Conservation (phyloP, 495 filamentous ascomycete species). For the Xylaria grammica region DNA sequence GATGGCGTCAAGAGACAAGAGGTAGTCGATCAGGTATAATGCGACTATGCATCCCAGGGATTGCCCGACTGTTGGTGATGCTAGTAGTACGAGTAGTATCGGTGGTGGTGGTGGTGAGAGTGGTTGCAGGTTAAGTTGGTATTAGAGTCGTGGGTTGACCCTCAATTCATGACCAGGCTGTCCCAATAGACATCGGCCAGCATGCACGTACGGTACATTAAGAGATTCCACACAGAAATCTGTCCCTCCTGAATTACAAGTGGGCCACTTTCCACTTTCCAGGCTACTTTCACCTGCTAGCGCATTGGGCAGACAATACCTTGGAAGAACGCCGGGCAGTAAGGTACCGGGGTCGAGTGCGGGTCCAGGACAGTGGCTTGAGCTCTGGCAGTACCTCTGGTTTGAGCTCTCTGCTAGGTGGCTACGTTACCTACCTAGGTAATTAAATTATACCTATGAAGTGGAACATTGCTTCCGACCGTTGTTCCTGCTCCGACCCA, state of each 20-base stretch:
- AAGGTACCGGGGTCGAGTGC: background rate
- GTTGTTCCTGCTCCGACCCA: no score
- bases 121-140: background rate
- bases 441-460: no score
- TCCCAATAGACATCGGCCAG: slow-evolving; percentile 19
- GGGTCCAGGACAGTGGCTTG: background rate
- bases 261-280: slow-evolving; percentile 11
- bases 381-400: no score
- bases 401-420: no score
- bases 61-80: background rate
- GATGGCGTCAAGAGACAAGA: slow-evolving; percentile 27
- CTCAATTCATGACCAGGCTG: slow-evolving; percentile 24
- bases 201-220: background rate
- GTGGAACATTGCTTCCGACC: no score
- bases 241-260: slow-evolving; percentile 39
- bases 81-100: slow-evolving; percentile 4
- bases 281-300: background rate
- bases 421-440: no score
- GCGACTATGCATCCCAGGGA: slow-evolving; percentile 34
- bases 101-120: slow-evolving; percentile 14
- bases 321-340: no score
- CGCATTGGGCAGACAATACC: no score
- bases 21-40: slow-evolving; percentile 26
- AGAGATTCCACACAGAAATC: slow-evolving; percentile 32
- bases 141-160: slow-evolving; percentile 11